A percentile compares a stretch with the other conserved stretches of the same genome.
These are phyloP conservation scores for Aristolochia fimbriata DNA, from an alignment of 164 flowering plant genomes.

Conservation along the genomic window DNA sequence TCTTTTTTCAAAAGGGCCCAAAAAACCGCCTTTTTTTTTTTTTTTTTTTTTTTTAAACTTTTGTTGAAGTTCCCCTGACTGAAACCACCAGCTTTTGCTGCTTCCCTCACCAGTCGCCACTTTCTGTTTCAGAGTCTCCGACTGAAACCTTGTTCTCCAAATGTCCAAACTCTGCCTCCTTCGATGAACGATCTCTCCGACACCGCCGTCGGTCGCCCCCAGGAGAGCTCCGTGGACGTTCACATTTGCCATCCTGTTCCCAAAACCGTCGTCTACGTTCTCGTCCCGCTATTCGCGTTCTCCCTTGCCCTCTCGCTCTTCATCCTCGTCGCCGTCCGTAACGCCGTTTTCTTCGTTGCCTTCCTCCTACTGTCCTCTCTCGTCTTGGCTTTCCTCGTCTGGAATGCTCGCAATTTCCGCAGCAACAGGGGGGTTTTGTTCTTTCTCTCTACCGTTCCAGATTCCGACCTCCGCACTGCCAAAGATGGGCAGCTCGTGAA, in stretches of 20 bases:
- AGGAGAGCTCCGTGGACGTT: conserved; percentile 11
- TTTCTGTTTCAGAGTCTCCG: not conserved
- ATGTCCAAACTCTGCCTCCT: not conserved
- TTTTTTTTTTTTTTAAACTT: no score
- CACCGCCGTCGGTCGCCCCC: not conserved
- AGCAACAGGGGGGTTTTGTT: conserved; percentile 17
- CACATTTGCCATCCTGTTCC: conserved; percentile 28
- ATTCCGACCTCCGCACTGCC: conserved; percentile 43
- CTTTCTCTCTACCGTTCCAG: conserved; percentile 39
- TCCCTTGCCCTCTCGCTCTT: conserved; percentile 33
- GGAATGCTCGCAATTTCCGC: conserved; percentile 29
- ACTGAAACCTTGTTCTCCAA: not conserved
- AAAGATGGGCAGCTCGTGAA: conserved; percentile 58
- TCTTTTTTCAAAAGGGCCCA: no score
- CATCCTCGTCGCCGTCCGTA: conserved; percentile 46
- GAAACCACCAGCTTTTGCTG: no score
- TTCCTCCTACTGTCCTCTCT: conserved; percentile 27
- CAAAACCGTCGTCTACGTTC: conserved; percentile 18
- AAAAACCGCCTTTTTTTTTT: no score
- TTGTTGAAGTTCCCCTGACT: no score
- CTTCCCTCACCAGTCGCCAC: not conserved
- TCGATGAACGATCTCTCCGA: conserved; percentile 40
- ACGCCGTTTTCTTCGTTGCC: conserved; percentile 33
- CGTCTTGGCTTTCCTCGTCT: conserved; percentile 28
- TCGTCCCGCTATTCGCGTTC: conserved; percentile 25